Conservation (phyloP, 2,329 filamentous ascomycete genomes). For the Aspergillus clavatus region DNA sequence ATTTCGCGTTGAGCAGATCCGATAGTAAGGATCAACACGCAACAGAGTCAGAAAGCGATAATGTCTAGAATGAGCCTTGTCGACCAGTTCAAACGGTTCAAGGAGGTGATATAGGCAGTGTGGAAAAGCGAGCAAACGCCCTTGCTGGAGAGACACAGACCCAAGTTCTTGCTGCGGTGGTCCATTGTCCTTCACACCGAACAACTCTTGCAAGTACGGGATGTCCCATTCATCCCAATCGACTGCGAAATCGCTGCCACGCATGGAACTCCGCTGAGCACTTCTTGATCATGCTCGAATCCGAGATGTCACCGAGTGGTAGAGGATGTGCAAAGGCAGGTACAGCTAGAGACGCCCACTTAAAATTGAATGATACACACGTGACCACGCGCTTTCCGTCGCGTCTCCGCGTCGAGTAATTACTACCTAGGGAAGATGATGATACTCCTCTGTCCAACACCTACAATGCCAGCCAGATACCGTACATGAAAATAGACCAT, state of each 20-base stretch:
- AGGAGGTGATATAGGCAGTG: slow-evolving; percentile 8
- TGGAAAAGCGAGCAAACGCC: slow-evolving; percentile 10
- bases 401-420: too few species aligned
- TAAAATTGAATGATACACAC: neutral
- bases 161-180: slow-evolving; percentile 9
- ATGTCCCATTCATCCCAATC: slow-evolving; percentile 5
- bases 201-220: slow-evolving; percentile 7
- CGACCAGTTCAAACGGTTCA: slow-evolving; percentile 7
- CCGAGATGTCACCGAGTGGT: too few species aligned
- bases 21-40: slow-evolving; percentile 13
- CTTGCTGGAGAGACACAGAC: slow-evolving; percentile 6
- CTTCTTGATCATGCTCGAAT: too few species aligned
- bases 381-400: neutral
- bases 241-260: neutral
- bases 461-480: neutral
- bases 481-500: slow-evolving; percentile 4
- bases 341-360: too few species aligned
- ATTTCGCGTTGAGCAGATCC: slow-evolving; percentile 11
- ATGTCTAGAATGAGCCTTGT: slow-evolving; percentile 8
- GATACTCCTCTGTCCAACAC: too few species aligned
- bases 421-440: too few species aligned
- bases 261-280: neutral
- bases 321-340: too few species aligned
- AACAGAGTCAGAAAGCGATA: slow-evolving; percentile 8
- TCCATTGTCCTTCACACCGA: slow-evolving; percentile 2